A percentile compares a stretch with the other conserved stretches of the same genome.
These are phyloP conservation scores for Curvularia eragrostidis DNA, from an alignment of 2,329 filamentous ascomycete genomes.

Conservation along the genomic window DNA sequence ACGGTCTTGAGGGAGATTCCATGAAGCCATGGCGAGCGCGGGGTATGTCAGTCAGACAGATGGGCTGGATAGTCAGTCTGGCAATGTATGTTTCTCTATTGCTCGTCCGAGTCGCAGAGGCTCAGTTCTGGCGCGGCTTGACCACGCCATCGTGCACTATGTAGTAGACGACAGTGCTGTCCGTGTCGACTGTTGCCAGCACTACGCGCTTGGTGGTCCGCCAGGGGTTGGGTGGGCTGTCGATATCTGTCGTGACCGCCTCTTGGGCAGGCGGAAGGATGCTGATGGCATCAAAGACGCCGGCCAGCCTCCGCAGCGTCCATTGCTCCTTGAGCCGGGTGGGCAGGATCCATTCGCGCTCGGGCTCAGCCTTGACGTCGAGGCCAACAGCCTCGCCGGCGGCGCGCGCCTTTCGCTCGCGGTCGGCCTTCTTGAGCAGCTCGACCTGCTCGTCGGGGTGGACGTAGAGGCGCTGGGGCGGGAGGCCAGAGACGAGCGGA, in stretches of 20 bases:
- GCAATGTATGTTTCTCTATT: constrained; percentile 9
- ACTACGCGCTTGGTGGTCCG: constrained; percentile 69
- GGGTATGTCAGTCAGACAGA: constrained; percentile 15
- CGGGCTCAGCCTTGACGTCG: constrained; percentile 51
- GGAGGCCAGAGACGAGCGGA: constrained; percentile 73
- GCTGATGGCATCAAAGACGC: constrained; percentile 68
- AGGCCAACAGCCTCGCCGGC: constrained; percentile 49
- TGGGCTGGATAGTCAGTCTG: background rate
- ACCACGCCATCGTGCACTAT: constrained; percentile 86
- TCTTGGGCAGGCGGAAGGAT: constrained; percentile 52
- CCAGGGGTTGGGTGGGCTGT: constrained; percentile 48
- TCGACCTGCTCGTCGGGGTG: constrained; percentile 84
- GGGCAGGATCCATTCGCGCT: constrained; percentile 77
- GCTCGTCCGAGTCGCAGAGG: background rate
- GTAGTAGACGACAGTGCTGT: constrained; percentile 86
- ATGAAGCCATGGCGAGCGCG: constrained; percentile 20
- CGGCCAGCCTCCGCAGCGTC: constrained; percentile 69
- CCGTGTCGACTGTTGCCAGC: constrained; percentile 77
- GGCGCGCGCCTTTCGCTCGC: constrained; percentile 52
- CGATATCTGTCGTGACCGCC: constrained; percentile 15
- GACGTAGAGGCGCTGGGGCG: constrained; percentile 74
- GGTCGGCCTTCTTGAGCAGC: constrained; percentile 66
- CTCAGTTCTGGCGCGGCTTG: constrained; percentile 80
- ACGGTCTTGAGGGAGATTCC: constrained; percentile 39
- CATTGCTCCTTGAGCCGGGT: constrained; percentile 76